Evolutionary conservation across 225 moss, liverwort and hornwort genomes (phyloP), one percentile per base, ranked within the genome.

Genomic region (Ulota crispa): DNA sequence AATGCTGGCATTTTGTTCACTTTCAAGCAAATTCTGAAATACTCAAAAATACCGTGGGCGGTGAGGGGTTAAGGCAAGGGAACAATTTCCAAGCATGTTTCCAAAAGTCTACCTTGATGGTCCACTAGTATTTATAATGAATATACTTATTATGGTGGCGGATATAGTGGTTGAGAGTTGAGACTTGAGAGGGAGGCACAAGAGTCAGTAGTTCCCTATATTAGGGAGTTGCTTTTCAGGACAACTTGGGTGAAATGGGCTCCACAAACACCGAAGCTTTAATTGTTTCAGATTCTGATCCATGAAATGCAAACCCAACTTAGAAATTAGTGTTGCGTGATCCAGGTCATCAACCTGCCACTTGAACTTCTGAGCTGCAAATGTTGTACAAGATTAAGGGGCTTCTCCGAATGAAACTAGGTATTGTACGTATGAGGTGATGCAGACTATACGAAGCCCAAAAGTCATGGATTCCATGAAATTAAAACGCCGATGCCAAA

Each of bases 31-130:
- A n/a, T n/a, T n/a, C n/a, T n/a, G n/a, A n/a, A n/a, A n/a, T n/a
- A n/a, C n/a, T n/a, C n/a, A n/a, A n/a, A n/a, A n/a, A n/a, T n/a
- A n/a, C n/a, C n/a, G n/a, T n/a, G n/a, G n/a, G n/a, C n/a, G n/a
- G n/a, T n/a, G n/a, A n/a, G n/a, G n/a, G n/a, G 57, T 15, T 31
- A 7, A 13, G 28, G 23, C 0, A 1, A 0, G 4, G 41, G 0
- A 26, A 3, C n/a, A 70, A 70, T 30, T 70, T 31, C 43, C 16
- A 0, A 6, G 59, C 43, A 69, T 30, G 6, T 3, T 50, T 7
- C 3, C 0, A 0, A 68, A 79, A 79, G 78, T 73, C 67, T 57
- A 66, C 66, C 47, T 37, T 4, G 15, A 30, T 76, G 70, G 61
- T 30, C 16, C 23, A 61, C 50, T 23, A 11, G 3, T 75, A 20